Base-by-base conservation (phyloP, 1,139 yeast species). In the Lodderomyces orthopsilosis region DNA sequence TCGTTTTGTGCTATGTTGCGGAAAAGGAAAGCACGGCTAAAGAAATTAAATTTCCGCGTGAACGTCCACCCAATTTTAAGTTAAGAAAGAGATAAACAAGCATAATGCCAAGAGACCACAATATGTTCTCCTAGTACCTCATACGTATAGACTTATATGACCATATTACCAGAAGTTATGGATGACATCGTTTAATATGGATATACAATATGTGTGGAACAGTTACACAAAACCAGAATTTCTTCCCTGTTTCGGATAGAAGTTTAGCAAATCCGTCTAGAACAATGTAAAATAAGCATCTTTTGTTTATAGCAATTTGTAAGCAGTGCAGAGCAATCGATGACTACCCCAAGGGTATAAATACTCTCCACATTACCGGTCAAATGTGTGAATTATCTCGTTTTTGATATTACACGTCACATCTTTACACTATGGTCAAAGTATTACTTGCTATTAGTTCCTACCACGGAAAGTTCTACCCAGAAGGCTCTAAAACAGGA, bases 401-500 rank as follows among this genome's bases (percentile, higher is more conserved):
- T n/a, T n/a, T n/a, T n/a, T n/a, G n/a, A n/a, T n/a, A n/a, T n/a
- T n/a, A n/a, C n/a, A n/a, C n/a, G n/a, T n/a, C n/a, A n/a, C n/a
- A n/a, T n/a, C n/a, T n/a, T n/a, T n/a, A n/a, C n/a, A 30, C 19
- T 10, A 48, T 50, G 51, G 41, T 47, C 21, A 74, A 67, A 57
- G 85, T 64, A 41, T 58, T 79, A 37, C 57, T 81, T 45, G 83
- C 82, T 17, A 57, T 81, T 41, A 71, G 85, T 23, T 67, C 77
- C n/a, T 70, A 72, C 62, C 47, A 70, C 56, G 80, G 62, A 17
- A 59, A 54, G 12, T 79, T 81, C 65, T 79, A 79, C 57, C 63
- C 59, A 2, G 81, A 79, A 51, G 85, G 84, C 15, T 51, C 63
- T 42, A 75, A 73, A 47, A 77, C 85, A 10, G 87, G 87, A 34